Evolutionary conservation across 1,284 basidiomycete species (phyloP).

Genomic region (Ceratobasidium sp.): DNA sequence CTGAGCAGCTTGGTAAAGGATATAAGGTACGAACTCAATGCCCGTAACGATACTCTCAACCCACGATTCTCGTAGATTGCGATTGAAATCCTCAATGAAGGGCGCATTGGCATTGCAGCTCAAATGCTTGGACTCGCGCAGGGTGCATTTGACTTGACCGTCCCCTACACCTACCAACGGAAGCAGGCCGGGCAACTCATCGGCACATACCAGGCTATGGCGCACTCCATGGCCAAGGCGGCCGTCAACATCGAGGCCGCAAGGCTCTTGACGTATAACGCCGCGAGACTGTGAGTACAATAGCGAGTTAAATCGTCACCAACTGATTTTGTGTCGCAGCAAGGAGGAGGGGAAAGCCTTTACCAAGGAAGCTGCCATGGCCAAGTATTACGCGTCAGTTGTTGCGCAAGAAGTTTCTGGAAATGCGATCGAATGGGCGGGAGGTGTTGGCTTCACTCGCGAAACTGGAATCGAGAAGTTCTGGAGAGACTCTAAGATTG

Average conservation of each 20-base stretch:
- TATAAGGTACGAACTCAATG: conserved; percentile 76
- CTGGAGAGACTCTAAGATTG: conserved; percentile 96
- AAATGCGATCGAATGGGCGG: conserved; percentile 95
- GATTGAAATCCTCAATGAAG: conserved; percentile 98
- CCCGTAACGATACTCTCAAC: background rate
- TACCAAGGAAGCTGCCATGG: conserved; percentile 96
- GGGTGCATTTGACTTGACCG: conserved; percentile 93
- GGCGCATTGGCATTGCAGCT: conserved; percentile 96
- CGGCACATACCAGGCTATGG: conserved; percentile 95
- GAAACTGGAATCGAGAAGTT: conserved; percentile 96
- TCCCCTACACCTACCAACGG: conserved; percentile 94
- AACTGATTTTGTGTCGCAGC: conserved; percentile 25
- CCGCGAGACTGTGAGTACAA: conserved; percentile 73
- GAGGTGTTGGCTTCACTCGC: conserved; percentile 94
- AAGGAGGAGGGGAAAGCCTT: conserved; percentile 93
- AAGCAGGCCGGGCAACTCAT: conserved; percentile 94
- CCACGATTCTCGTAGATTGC: conserved; percentile 70
- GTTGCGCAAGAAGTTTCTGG: conserved; percentile 92
- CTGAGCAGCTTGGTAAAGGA: conserved; percentile 79
- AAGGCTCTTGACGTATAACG: conserved; percentile 96
- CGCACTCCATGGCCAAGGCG: conserved; percentile 92
- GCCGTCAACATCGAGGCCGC: conserved; percentile 93
- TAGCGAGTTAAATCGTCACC: background rate
- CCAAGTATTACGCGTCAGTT: conserved; percentile 90
- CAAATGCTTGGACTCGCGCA: conserved; percentile 98